These are phyloP conservation scores for Brassica incana DNA, from an alignment of 345 rosid species.

Conservation along the genomic window DNA sequence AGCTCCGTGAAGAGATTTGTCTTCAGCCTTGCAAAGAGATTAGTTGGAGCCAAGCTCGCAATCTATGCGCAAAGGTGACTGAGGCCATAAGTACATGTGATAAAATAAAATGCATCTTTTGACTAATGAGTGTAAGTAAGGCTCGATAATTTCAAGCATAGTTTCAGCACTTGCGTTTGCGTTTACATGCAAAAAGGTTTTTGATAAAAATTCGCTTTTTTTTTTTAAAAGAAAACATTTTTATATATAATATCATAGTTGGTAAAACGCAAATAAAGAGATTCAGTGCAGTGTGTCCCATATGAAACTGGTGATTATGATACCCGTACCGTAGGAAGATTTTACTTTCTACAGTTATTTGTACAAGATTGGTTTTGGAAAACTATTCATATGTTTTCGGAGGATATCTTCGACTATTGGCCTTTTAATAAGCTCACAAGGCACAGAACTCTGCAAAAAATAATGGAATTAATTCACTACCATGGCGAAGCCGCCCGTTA, in stretches of 20 bases:
- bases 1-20: neutral
- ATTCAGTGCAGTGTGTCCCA: neutral
- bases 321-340: constrained; percentile 41
- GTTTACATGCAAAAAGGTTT: no score
- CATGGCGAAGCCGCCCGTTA: constrained; percentile 46
- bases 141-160: no score
- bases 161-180: no score
- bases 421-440: constrained; percentile 44
- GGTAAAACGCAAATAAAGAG: no score
- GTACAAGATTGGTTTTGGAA: constrained; percentile 48
- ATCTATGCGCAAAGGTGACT: neutral
- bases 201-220: no score
- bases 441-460: constrained; percentile 36
- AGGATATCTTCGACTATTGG: constrained; percentile 41
- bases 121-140: neutral
- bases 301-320: neutral
- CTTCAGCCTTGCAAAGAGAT: neutral
- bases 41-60: neutral
- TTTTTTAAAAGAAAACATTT: no score
- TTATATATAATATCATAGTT: no score
- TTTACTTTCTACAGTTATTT: constrained; percentile 40
- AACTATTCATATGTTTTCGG: constrained; percentile 17
- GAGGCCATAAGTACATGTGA: no score
- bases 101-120: neutral
- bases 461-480: constrained; percentile 50